Conservation (phyloP, 495 filamentous ascomycete species). For the Talaromyces ruber region DNA sequence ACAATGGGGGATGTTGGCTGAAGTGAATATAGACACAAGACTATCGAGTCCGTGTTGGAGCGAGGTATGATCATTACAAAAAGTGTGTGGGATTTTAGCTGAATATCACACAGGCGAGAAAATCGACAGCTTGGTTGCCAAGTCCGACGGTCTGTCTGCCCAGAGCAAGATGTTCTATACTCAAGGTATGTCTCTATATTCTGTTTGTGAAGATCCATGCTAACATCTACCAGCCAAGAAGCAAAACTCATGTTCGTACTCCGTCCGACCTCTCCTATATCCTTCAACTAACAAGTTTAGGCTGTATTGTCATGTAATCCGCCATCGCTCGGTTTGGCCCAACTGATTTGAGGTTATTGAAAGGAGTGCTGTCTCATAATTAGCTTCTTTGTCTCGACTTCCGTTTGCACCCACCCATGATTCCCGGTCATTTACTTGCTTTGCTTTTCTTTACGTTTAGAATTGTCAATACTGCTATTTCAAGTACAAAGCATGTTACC, state of each 20-base stretch:
- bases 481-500: not conserved
- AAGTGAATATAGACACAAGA: slow-evolving; percentile 7
- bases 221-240: slow-evolving; percentile 64
- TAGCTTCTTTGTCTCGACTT: not conserved
- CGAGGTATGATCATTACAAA: slow-evolving; percentile 26
- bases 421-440: not conserved
- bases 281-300: not conserved
- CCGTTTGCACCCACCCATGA: not conserved
- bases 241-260: slow-evolving; percentile 86
- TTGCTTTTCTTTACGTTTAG: not conserved
- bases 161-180: slow-evolving; percentile 97
- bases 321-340: not conserved
- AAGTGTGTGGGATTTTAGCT: not conserved
- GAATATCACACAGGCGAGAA: slow-evolving; percentile 52
- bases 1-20: not conserved
- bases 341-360: not conserved
- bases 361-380: not conserved
- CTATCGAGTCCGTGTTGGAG: slow-evolving; percentile 76
- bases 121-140: slow-evolving; percentile 80
- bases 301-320: slow-evolving; percentile 5
- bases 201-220: slow-evolving; percentile 12
- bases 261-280: slow-evolving; percentile 49
- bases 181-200: slow-evolving; percentile 37
- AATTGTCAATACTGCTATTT: not conserved
- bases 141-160: slow-evolving; percentile 77